Evolutionary conservation across 805 yeast species (phyloP), one percentile per base, ranked within the genome.

Genomic region (Teunomyces tritomae): DNA sequence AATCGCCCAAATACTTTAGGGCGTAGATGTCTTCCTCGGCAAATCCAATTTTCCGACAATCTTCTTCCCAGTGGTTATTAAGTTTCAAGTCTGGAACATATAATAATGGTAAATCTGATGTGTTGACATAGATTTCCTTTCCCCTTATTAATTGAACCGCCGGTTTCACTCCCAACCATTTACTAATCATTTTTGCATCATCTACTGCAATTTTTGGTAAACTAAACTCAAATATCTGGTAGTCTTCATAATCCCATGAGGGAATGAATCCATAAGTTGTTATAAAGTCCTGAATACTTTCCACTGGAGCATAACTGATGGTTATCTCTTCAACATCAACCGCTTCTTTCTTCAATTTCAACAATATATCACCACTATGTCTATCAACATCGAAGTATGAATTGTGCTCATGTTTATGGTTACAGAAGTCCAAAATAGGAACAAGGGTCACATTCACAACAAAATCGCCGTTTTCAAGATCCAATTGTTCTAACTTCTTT

Each of bases 361-460:
- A 62, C 0, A 81, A 28, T 4, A 80, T 64, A 43, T 80, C 84
- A 4, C 65, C 57, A 4, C 64, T 72, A 0, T 41, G 28, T 6
- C 72, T 62, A 59, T 81, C 85, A n/a, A 80, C 69, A 56, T 83
- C 92, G 63, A 84, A 85, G 53, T 68, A 74, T 0, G 86, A 79
- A 61, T 82, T 83, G 40, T 68, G 65, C 26, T 55, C 34, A 48
- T 68, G 70, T 37, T 68, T 64, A 58, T 85, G 92, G 59, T 85
- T 85, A 5, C 78, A 86, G 70, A 79, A 85, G 61, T 85, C 92
- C 28, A 85, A 55, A 1, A 83, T 50, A 0, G 92, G 90, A 0
- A 85, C 87, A 46, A 85, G 59, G 0, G 87, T 77, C 0, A 82
- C 72, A 43, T 78, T 76, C 4, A 78, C 77, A 4, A 61, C 55